Evolutionary conservation across 768 basidiomycete genomes (phyloP), one percentile per base, ranked within the genome.

Genomic region (Suillus hirtellus): DNA sequence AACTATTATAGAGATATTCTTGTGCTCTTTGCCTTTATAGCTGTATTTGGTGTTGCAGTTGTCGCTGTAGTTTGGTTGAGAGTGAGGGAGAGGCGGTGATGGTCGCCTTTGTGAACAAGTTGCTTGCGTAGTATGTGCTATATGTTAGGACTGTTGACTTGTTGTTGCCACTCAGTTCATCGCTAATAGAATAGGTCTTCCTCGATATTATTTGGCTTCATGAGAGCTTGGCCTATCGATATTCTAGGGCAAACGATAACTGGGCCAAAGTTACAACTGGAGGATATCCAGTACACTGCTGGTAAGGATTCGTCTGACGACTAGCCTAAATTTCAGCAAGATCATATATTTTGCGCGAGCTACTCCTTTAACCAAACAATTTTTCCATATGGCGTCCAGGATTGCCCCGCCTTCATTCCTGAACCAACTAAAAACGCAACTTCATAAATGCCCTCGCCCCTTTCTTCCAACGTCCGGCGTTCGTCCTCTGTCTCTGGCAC

Each of bases 1-100:
- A 89, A 90, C 66, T 98, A 96, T 72, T 97, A 96, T 72, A 82
- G 95, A 60, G 92, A 96, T 70, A 91, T 97, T 7, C 79, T 97
- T 34, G 88, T 96, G 50, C 71, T 93, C 60, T 94, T 95, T 67
- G 95, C 85, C 0, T 97, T 89, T 72, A 90, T 95, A 61, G 89
- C 85, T 1, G 93, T 89, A 2, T 94, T 94, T 68, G 90, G 84
- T 0, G 53, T 89, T 9, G 75, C 84, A 3, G 85, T 96, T n/a
- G 86, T 95, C 63, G 81, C 79, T 14, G 78, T 89, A 27, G 93
- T 97, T 2, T 93, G 90, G 85, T 79, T 87, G 68, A 85, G 83
- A 66, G 84, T 96, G 50, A 80, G 88, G 62, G 95, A 96, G 77
- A 81, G 86, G 66, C 84, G 93, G 62, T 96, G 61, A 75, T 56